Evolutionary conservation across 1,284 basidiomycete species (phyloP), one percentile per base, ranked within the genome.

Genomic region (Fomitiporia mediterranea): DNA sequence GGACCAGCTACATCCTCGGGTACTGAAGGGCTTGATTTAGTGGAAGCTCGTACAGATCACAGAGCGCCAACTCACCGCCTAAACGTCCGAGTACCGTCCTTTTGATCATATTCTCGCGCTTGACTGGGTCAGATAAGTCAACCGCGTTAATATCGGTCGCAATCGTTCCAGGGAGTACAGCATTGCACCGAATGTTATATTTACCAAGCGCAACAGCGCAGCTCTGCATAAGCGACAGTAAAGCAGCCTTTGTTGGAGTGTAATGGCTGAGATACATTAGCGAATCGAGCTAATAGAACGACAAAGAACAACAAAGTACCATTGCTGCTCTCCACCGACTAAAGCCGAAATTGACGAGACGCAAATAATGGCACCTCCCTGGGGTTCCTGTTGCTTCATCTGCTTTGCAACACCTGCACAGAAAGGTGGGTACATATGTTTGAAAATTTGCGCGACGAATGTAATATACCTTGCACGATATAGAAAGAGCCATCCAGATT

Each of bases 401-500:
- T 87, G 84, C 56, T 85, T 86, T 2, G 88, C 88, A 1, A 84
- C 83, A 3, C 86, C 87, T 84, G 57, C n/a, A 2, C 28, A 53
- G 6, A 13, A 3, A 27, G 47, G 49, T 49, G 21, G 25, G 19
- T 53, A 27, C 48, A 51, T n/a, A n/a, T n/a, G n/a, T n/a, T n/a
- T 42, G 51, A n/a, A 37, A 17, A 11, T 4, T 6, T 21, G 19
- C 35, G 17, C 28, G 27, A 1, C n/a, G 4, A 23, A 54, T 8
- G 40, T 17, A 34, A 50, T 63, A 50, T 53, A 80, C 82, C 82
- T 77, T 91, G 88, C 0, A 82, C 80, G 39, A 88, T 74, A 66
- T 83, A 91, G 71, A 91, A 91, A 0, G 86, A 82, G 2, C 89
- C 89, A 65, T 91, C 87, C 15, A 90, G 75, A 64, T 91, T 91